A percentile compares a stretch with the other conserved stretches of the same genome.
Conservation (phyloP, 768 basidiomycete genomes). For the Lepiota subincarnata region DNA sequence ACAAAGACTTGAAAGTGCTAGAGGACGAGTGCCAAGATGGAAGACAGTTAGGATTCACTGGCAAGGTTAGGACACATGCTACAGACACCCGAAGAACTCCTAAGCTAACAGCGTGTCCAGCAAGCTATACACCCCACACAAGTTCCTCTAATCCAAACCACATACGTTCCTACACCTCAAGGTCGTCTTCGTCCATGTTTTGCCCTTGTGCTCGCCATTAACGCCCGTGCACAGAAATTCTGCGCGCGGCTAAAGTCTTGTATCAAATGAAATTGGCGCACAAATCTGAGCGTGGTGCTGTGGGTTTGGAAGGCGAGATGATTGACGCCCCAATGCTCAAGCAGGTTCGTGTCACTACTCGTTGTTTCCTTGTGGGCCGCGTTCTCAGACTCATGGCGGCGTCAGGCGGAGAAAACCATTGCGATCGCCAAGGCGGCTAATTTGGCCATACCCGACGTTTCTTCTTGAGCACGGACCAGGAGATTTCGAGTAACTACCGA, state of each 20-base stretch:
- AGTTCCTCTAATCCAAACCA: slow-evolving; percentile 68
- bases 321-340: slow-evolving; percentile 91
- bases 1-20: slow-evolving; percentile 66
- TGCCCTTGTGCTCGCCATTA: neutral
- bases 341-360: slow-evolving; percentile 42
- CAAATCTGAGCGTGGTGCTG: slow-evolving; percentile 54
- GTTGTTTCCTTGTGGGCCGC: neutral
- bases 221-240: slow-evolving; percentile 53
- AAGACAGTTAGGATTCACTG: slow-evolving; percentile 80
- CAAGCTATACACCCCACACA: slow-evolving; percentile 95
- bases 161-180: slow-evolving; percentile 70
- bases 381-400: neutral
- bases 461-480: neutral
- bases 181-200: slow-evolving; percentile 37
- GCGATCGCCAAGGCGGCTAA: slow-evolving; percentile 51
- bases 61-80: slow-evolving; percentile 58
- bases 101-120: slow-evolving; percentile 32
- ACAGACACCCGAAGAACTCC: neutral
- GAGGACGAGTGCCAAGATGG: slow-evolving; percentile 78
- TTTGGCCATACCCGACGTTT: slow-evolving; percentile 44
- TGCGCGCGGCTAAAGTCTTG: slow-evolving; percentile 71
- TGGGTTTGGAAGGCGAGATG: slow-evolving; percentile 81
- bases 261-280: slow-evolving; percentile 60
- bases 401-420: slow-evolving; percentile 44
- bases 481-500: too few relatives aligned